A percentile compares a stretch with the other conserved stretches of the same genome.
phyloP scores from a whole-genome alignment of 305 asterid species.

The Petunia hybrid region DNA sequence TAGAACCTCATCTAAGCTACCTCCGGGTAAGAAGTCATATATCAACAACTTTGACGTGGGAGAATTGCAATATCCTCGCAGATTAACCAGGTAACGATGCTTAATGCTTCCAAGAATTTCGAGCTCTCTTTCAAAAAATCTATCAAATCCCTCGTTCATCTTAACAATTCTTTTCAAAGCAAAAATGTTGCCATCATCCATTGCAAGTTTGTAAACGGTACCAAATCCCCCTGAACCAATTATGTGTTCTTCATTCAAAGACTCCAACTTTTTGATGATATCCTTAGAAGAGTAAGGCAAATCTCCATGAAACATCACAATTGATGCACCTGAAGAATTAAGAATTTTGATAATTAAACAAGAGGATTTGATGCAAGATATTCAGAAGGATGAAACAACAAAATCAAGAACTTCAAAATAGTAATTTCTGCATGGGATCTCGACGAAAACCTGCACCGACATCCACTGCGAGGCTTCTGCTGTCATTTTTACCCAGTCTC shows the following conservation, averaged over 20 bases:
- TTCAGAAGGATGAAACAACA: constrained; percentile 26
- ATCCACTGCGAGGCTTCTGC: constrained; percentile 79
- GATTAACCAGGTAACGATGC: constrained; percentile 88
- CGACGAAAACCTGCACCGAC: constrained; percentile 79
- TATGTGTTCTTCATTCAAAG: constrained; percentile 85
- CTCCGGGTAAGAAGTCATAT: constrained; percentile 89
- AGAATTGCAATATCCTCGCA: constrained; percentile 96
- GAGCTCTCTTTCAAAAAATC: constrained; percentile 93
- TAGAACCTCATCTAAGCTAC: constrained; percentile 95
- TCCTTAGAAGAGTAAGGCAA: constrained; percentile 94
- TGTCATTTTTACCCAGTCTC: constrained; percentile 83
- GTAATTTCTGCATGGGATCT: constrained; percentile 32
- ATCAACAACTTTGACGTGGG: constrained; percentile 85
- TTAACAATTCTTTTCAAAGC: constrained; percentile 89
- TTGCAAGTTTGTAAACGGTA: constrained; percentile 89
- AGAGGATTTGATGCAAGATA: constrained; percentile 28
- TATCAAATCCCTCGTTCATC: constrained; percentile 91
- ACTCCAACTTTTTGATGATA: constrained; percentile 81
- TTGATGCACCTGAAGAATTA: constrained; percentile 78
- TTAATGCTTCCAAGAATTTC: constrained; percentile 98
- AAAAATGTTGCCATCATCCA: constrained; percentile 92
- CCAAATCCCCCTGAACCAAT: constrained; percentile 97
- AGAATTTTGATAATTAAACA: constrained; percentile 29
- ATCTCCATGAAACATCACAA: constrained; percentile 95
- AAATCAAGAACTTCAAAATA: constrained; percentile 35